These are phyloP conservation scores for Maudiozyma humilis DNA, from an alignment of 1,139 yeast genomes.

Conservation along the genomic window DNA sequence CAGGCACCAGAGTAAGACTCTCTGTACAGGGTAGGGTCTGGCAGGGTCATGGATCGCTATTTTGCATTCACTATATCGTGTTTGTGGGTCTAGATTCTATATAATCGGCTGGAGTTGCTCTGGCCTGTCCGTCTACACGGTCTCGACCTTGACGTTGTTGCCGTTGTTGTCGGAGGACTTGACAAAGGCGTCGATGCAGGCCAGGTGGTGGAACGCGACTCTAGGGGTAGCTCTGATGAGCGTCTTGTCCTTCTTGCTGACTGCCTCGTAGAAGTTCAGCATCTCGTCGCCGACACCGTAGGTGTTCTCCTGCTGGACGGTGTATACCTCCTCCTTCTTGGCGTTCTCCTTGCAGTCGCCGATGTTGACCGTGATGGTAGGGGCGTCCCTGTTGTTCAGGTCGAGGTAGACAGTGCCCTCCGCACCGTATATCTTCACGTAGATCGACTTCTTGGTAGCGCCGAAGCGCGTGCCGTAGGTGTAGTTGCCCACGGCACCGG, in stretches of 20 bases:
- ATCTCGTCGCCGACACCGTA: constrained; percentile 66
- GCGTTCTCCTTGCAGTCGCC: constrained; percentile 43
- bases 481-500: constrained; percentile 75
- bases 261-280: constrained; percentile 64
- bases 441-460: constrained; percentile 60
- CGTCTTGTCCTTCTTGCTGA: constrained; percentile 53
- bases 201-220: constrained; percentile 83
- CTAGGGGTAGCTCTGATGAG: constrained; percentile 55
- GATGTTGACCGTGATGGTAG: constrained; percentile 36
- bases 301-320: constrained; percentile 42
- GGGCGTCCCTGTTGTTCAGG: constrained; percentile 46
- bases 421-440: constrained; percentile 64
- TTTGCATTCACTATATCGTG: too few relatives aligned
- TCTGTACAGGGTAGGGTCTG: too few relatives aligned
- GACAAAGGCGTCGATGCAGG: constrained; percentile 76
- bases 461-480: constrained; percentile 87
- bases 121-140: too few relatives aligned
- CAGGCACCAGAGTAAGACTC: too few relatives aligned
- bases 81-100: too few relatives aligned
- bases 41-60: too few relatives aligned
- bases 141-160: constrained; percentile 44
- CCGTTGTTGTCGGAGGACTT: constrained; percentile 61
- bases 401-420: constrained; percentile 68
- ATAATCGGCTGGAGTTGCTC: too few relatives aligned
- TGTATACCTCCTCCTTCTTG: constrained; percentile 37